phyloP scores from a whole-genome alignment of 1,284 basidiomycete species.

The Boletellus deceptivus region DNA sequence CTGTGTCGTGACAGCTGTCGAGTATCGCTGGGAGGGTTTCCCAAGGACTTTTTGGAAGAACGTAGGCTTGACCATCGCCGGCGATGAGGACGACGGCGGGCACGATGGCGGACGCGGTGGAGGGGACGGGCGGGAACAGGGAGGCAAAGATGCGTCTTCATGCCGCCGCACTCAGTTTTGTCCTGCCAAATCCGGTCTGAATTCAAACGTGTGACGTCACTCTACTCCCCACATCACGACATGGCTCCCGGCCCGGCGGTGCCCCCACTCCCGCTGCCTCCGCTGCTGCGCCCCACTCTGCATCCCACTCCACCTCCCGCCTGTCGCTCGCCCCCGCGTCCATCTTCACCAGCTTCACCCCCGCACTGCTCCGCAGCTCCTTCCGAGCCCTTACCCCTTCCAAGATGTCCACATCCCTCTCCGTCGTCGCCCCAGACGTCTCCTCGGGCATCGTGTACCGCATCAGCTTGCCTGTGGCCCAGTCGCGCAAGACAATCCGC shows the following conservation, averaged over 20 bases:
- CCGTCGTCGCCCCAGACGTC: conserved; percentile 24
- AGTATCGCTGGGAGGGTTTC: conserved; percentile 30
- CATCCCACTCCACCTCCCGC: conserved; percentile 55
- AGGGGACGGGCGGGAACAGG: neutral
- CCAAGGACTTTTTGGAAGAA: conserved; percentile 31
- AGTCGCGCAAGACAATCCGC: conserved; percentile 85
- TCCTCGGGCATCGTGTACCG: conserved; percentile 71
- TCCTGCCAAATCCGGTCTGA: conserved; percentile 23
- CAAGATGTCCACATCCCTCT: conserved; percentile 47
- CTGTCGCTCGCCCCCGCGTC: conserved; percentile 48
- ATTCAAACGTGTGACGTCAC: conserved; percentile 25
- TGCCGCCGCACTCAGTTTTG: conserved; percentile 22
- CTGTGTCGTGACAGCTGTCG: conserved; percentile 10
- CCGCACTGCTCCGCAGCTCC: conserved; percentile 60
- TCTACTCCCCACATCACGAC: neutral
- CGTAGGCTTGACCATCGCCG: conserved; percentile 31
- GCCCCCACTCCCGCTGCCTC: conserved; percentile 33
- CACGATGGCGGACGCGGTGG: neutral
- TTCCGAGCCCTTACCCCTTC: conserved; percentile 53
- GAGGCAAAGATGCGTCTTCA: conserved; percentile 9
- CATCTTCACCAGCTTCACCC: conserved; percentile 54
- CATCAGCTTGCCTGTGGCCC: conserved; percentile 79
- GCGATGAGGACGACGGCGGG: conserved; percentile 3
- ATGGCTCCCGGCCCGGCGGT: conserved; percentile 14
- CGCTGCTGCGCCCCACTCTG: conserved; percentile 45